A percentile compares a stretch with the other conserved stretches of the same genome.
phyloP scores from a whole-genome alignment of 352 stramenopile species.

The Phytopythium litorale region DNA sequence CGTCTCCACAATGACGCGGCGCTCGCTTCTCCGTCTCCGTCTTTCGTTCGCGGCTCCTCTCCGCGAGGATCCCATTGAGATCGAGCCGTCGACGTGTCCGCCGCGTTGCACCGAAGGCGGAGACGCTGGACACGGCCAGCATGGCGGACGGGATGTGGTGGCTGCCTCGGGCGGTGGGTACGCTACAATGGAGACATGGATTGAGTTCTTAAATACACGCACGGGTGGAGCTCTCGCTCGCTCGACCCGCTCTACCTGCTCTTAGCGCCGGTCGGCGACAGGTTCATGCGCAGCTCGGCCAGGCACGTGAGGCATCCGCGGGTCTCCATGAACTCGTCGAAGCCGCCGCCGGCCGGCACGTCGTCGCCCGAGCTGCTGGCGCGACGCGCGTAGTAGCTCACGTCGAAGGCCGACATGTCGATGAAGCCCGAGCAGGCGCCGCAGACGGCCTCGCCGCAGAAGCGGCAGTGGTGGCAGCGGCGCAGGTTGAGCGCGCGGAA shows the following conservation, averaged over 20 bases:
- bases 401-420: conserved; percentile 30
- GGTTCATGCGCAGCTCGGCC: conserved; percentile 18
- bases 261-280: conserved; percentile 14
- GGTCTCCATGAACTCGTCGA: conserved; percentile 17
- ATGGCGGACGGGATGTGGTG: no score
- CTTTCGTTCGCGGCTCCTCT: neutral
- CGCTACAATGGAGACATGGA: neutral
- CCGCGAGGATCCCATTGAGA: no score
- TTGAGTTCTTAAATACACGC: conserved; percentile 7
- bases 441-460: conserved; percentile 66
- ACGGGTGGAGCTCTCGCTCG: neutral
- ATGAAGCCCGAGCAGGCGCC: conserved; percentile 57
- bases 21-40: neutral
- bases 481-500: conserved; percentile 71
- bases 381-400: conserved; percentile 14
- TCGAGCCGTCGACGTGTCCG: neutral
- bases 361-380: conserved; percentile 2
- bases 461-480: conserved; percentile 61
- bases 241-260: neutral
- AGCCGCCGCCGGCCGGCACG: neutral
- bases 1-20: neutral
- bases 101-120: no score
- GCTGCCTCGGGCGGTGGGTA: neutral
- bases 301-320: conserved; percentile 19
- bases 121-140: neutral